Evolutionary conservation across 495 filamentous ascomycete genomes (phyloP).

Genomic region (Talaromyces trachyspermus): DNA sequence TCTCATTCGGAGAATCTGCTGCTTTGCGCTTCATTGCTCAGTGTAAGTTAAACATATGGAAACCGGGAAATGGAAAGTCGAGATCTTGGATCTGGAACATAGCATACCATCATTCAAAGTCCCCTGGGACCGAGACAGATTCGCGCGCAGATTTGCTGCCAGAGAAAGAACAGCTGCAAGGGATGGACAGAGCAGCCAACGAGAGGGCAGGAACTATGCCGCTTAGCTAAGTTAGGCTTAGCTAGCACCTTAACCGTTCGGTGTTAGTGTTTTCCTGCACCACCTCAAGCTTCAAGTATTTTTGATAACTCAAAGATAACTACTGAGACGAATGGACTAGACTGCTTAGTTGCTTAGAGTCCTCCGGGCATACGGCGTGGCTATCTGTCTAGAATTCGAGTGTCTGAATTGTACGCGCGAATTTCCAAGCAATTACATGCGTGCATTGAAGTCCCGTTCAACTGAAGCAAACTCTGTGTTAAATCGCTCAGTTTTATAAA

Average conservation of each 20-base stretch:
- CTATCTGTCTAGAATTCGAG: neutral
- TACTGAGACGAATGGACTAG: neutral
- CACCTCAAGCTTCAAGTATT: too few relatives aligned
- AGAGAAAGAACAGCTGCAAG: neutral
- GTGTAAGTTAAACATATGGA: neutral
- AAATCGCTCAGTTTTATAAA: too few relatives aligned
- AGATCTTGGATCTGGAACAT: neutral
- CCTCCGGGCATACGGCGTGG: too few relatives aligned
- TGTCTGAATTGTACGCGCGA: neutral
- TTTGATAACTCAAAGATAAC: neutral
- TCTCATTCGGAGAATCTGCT: conserved; percentile 30
- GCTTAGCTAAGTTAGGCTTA: too few relatives aligned
- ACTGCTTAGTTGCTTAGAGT: too few relatives aligned
- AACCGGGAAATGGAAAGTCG: neutral
- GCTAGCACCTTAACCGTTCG: neutral
- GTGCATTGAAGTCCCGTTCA: too few relatives aligned
- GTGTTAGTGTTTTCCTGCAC: neutral
- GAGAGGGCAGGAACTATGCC: neutral
- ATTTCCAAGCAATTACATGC: neutral
- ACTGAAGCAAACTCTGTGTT: too few relatives aligned
- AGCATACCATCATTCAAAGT: conserved; percentile 4
- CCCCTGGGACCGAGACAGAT: neutral
- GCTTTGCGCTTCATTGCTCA: conserved; percentile 39
- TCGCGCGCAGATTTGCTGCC: too few relatives aligned
- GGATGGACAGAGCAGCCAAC: neutral